phyloP scores from a whole-genome alignment of 345 rosid species.

The Gossypium stocksii region DNA sequence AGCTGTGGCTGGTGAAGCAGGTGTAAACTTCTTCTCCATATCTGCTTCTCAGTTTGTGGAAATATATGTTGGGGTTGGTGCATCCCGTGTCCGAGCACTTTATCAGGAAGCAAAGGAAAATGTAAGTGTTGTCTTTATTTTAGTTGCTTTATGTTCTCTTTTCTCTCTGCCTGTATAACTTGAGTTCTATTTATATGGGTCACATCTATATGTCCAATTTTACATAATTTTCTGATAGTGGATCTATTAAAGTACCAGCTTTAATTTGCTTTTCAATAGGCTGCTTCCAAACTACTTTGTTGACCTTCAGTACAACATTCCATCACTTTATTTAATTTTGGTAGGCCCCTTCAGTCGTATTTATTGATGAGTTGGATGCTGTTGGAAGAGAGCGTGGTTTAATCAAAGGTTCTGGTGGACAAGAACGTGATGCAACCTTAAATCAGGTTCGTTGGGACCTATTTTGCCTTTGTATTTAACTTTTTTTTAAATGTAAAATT shows the following conservation, averaged over 20 bases:
- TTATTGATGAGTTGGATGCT: slow-evolving; percentile 93
- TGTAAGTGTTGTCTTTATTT: slow-evolving; percentile 34
- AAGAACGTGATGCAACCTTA: slow-evolving; percentile 96
- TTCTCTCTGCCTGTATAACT: neutral
- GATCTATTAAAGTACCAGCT: neutral
- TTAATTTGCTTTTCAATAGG: slow-evolving; percentile 6
- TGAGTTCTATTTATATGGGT: slow-evolving; percentile 1
- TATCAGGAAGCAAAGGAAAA: slow-evolving; percentile 89
- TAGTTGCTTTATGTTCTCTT: neutral
- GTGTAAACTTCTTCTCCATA: slow-evolving; percentile 94
- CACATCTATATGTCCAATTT: neutral
- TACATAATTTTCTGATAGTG: neutral
- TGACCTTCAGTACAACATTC: neutral
- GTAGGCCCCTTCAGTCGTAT: slow-evolving; percentile 89
- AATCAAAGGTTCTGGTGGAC: slow-evolving; percentile 94
- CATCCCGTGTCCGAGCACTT: slow-evolving; percentile 89
- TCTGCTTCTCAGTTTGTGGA: slow-evolving; percentile 97
- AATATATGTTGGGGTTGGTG: slow-evolving; percentile 95
- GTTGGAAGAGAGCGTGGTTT: slow-evolving; percentile 97
- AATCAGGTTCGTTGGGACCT: slow-evolving; percentile 61
- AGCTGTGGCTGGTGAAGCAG: slow-evolving; percentile 99
- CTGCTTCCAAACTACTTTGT: neutral
- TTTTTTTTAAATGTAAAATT: neutral
- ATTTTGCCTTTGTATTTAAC: neutral
- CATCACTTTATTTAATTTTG: slow-evolving; percentile 6